These are phyloP conservation scores for Prosopis cineraria DNA, from an alignment of 306 rosid species.

Conservation along the genomic window DNA sequence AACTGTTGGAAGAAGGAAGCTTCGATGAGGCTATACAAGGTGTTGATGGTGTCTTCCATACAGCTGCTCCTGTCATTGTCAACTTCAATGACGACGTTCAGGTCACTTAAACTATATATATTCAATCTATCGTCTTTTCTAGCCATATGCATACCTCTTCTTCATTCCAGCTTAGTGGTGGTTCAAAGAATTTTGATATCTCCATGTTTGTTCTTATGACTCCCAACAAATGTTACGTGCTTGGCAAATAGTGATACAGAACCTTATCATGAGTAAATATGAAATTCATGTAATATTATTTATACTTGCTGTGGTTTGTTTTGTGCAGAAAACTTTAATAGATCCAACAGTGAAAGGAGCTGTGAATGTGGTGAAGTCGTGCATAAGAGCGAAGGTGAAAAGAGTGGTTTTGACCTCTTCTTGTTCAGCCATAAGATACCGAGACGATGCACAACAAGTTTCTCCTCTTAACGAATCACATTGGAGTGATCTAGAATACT, in stretches of 20 bases:
- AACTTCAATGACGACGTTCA: conserved; percentile 58
- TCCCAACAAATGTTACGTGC: too few species aligned
- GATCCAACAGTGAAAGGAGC: conserved; percentile 79
- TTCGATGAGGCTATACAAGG: conserved; percentile 70
- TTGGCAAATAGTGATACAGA: too few species aligned
- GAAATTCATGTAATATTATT: background rate
- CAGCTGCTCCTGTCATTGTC: conserved; percentile 78
- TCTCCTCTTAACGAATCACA: conserved; percentile 79
- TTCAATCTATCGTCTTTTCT: too few species aligned
- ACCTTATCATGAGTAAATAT: too few species aligned
- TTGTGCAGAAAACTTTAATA: conserved; percentile 59
- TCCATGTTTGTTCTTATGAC: too few species aligned
- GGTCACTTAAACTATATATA: too few species aligned
- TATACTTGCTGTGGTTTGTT: background rate
- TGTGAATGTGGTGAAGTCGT: conserved; percentile 68
- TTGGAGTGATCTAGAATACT: conserved; percentile 77
- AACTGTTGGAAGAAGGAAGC: conserved; percentile 66
- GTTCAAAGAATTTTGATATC: too few species aligned
- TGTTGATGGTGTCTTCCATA: conserved; percentile 84
- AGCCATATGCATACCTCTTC: too few species aligned
- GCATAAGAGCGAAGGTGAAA: conserved; percentile 62
- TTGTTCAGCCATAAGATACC: conserved; percentile 79
- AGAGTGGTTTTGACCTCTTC: conserved; percentile 82
- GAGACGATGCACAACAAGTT: conserved; percentile 52
- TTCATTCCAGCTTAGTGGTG: too few species aligned